Conservation (phyloP, 176 grass and related monocot genomes). For the Alloteropsis semialata region DNA sequence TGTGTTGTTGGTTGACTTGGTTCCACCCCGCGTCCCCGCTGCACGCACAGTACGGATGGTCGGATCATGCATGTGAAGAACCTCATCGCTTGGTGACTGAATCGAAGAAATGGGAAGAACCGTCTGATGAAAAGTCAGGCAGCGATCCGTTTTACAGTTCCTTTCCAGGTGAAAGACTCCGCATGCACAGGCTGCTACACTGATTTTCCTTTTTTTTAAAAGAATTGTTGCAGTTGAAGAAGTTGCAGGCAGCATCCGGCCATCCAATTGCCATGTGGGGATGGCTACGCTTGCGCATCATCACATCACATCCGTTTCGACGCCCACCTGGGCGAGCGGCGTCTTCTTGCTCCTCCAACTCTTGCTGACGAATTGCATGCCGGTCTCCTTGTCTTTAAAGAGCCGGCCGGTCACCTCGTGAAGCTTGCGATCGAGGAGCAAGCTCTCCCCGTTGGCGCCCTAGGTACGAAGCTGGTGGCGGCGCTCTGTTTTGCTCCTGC, state of each 20-base stretch:
- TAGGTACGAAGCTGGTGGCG: background rate
- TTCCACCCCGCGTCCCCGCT: too few species aligned
- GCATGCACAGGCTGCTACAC: background rate
- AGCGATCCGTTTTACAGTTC: background rate
- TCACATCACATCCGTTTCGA: conserved; percentile 20
- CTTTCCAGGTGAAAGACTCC: background rate
- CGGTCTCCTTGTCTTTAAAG: conserved; percentile 29
- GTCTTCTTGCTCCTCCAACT: conserved; percentile 9
- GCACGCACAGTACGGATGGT: too few species aligned
- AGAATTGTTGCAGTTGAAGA: background rate
- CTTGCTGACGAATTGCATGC: background rate
- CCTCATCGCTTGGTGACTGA: background rate
- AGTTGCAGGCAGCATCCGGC: background rate
- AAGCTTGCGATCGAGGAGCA: background rate
- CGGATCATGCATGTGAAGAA: too few species aligned
- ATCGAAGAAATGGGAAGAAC: background rate
- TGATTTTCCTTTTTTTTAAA: too few species aligned
- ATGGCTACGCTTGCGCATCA: conserved; percentile 4
- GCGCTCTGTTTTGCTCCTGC: background rate
- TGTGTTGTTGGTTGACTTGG: too few species aligned
- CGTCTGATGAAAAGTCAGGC: background rate
- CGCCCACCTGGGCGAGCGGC: background rate
- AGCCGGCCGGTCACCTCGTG: background rate
- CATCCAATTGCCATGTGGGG: conserved; percentile 48
- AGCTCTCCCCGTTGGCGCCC: background rate